Percentiles rank a stretch among this genome's conserved stretches.
Conservation (phyloP, 1,139 yeast genomes). For the Pichia norvegensis region DNA sequence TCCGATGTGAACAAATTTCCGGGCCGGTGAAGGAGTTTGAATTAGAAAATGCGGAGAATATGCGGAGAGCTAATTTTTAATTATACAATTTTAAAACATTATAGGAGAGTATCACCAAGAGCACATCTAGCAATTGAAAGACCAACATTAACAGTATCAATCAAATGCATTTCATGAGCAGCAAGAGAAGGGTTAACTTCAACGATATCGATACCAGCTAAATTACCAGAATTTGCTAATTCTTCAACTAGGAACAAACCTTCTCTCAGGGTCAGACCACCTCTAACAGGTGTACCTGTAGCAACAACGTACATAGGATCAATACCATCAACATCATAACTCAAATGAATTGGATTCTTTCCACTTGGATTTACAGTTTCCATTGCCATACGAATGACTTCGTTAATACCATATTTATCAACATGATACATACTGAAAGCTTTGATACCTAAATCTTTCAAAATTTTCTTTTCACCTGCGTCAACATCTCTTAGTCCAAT, state of each 20-base stretch:
- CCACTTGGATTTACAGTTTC: slow-evolving; percentile 70
- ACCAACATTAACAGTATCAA: slow-evolving; percentile 85
- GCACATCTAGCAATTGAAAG: slow-evolving; percentile 92
- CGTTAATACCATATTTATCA: slow-evolving; percentile 87
- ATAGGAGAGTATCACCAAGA: slow-evolving; percentile 80
- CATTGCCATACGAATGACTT: slow-evolving; percentile 88
- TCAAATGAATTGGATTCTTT: slow-evolving; percentile 71
- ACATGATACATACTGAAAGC: slow-evolving; percentile 96
- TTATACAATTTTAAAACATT: slow-evolving; percentile 12
- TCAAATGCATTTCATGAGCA: slow-evolving; percentile 63
- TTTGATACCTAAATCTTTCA: slow-evolving; percentile 63
- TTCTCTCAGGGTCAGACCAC: slow-evolving; percentile 90
- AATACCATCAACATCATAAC: slow-evolving; percentile 94
- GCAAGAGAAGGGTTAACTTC: slow-evolving; percentile 92
- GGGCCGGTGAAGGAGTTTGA: no score
- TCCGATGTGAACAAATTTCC: no score
- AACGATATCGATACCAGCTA: slow-evolving; percentile 83
- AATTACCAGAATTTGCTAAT: slow-evolving; percentile 77
- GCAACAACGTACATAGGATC: slow-evolving; percentile 95
- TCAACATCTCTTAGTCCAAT: slow-evolving; percentile 95
- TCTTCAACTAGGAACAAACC: slow-evolving; percentile 91
- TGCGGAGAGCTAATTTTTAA: no score
- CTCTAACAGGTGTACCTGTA: slow-evolving; percentile 96
- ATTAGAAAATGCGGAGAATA: no score
- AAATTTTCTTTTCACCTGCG: slow-evolving; percentile 68